A percentile compares a stretch with the other conserved stretches of the same genome.
Conservation (phyloP, 164 flowering plant species). For the Brasenia schreberi region DNA sequence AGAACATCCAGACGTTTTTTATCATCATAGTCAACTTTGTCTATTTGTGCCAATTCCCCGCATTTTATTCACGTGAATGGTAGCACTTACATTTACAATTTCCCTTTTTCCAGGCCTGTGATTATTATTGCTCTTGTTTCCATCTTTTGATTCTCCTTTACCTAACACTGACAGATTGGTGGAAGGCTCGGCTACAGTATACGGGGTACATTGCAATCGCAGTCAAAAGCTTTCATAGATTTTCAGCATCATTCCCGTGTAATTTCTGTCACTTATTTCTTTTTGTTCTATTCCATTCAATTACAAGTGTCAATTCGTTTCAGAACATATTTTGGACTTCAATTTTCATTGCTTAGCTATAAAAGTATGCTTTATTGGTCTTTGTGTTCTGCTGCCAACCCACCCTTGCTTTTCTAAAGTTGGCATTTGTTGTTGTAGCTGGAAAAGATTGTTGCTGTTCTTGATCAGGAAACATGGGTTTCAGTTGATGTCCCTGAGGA, state of each 20-base stretch:
- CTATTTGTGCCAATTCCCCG: no score
- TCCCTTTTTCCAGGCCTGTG: no score
- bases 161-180: constrained; percentile 65
- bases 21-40: no score
- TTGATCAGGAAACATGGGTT: constrained; percentile 98
- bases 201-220: constrained; percentile 90
- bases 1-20: no score
- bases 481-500: constrained; percentile 93
- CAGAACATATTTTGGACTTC: background rate
- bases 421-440: constrained; percentile 27
- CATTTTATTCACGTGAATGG: no score
- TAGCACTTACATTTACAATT: no score
- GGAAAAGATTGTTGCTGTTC: constrained; percentile 83
- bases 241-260: constrained; percentile 93
- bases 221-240: constrained; percentile 88
- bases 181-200: constrained; percentile 98
- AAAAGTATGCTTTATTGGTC: background rate
- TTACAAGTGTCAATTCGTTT: background rate
- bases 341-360: background rate
- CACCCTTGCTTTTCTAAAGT: background rate
- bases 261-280: constrained; percentile 13
- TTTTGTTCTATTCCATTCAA: background rate
- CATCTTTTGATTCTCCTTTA: constrained; percentile 7
- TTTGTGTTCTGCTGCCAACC: constrained; percentile 1
- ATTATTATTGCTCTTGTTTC: background rate